These are phyloP conservation scores for Hericium erinaceus DNA, from an alignment of 768 basidiomycete genomes.

Conservation along the genomic window DNA sequence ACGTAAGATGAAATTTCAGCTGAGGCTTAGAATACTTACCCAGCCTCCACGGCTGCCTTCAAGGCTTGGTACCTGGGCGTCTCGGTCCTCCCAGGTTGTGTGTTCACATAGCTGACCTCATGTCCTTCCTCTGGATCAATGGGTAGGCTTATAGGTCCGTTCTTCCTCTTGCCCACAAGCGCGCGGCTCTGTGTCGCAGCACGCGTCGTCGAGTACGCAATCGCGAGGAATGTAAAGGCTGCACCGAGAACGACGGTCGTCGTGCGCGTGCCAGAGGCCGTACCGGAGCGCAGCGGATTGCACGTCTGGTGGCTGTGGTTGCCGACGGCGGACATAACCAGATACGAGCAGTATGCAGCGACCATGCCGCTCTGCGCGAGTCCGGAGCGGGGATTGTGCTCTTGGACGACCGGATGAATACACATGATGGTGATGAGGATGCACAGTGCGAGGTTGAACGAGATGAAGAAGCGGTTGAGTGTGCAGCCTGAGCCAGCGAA, in stretches of 20 bases:
- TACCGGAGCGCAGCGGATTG: constrained; percentile 70
- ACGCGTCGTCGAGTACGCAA: constrained; percentile 93
- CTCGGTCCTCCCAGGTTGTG: constrained; percentile 77
- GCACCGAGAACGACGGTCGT: constrained; percentile 88
- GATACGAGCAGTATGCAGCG: constrained; percentile 94
- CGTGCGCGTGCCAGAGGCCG: constrained; percentile 55
- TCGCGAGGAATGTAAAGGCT: constrained; percentile 93
- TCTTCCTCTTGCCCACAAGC: constrained; percentile 66
- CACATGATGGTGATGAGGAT: constrained; percentile 74
- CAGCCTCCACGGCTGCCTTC: constrained; percentile 92
- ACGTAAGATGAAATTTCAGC: neutral
- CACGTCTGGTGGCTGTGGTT: constrained; percentile 84
- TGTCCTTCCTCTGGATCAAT: constrained; percentile 44
- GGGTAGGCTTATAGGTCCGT: constrained; percentile 54
- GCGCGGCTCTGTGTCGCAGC: constrained; percentile 95
- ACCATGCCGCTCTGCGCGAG: constrained; percentile 96
- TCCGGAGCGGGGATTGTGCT: constrained; percentile 88
- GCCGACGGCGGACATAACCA: constrained; percentile 86
- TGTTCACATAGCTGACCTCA: constrained; percentile 68
- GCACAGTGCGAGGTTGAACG: constrained; percentile 80
- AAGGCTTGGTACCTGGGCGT: constrained; percentile 89
- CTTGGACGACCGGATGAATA: constrained; percentile 81
- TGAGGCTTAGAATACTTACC: constrained; percentile 38
- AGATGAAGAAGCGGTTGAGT: constrained; percentile 95
- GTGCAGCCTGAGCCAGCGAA: constrained; percentile 83